These are phyloP conservation scores for Phylloporus sp. DNA, from an alignment of 768 basidiomycete genomes.

Conservation along the genomic window DNA sequence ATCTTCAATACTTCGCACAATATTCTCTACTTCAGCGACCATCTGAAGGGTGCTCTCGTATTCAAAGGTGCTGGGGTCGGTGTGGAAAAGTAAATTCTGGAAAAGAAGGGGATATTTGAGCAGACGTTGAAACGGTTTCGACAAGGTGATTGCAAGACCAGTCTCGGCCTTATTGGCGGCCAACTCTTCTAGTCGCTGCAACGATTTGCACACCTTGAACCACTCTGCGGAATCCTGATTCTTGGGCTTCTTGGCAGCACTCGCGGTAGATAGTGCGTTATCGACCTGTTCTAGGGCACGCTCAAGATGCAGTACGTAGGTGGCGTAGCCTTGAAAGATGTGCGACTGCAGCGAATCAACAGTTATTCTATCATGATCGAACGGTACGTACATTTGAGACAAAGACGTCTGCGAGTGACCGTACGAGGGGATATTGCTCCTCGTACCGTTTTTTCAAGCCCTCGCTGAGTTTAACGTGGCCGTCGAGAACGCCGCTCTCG, in stretches of 20 bases:
- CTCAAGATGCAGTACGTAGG: conserved; percentile 92
- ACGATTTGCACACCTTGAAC: conserved; percentile 68
- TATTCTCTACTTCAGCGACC: conserved; percentile 95
- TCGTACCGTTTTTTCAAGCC: conserved; percentile 89
- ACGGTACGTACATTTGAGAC: conserved; percentile 75
- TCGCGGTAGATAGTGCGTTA: conserved; percentile 60
- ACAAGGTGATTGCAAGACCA: conserved; percentile 89
- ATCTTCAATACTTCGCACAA: conserved; percentile 95
- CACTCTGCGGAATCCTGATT: conserved; percentile 79
- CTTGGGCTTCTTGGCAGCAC: conserved; percentile 69
- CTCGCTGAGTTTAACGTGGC: conserved; percentile 82
- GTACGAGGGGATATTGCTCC: conserved; percentile 91
- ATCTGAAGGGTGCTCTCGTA: conserved; percentile 95
- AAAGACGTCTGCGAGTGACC: conserved; percentile 94
- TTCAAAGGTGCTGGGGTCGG: conserved; percentile 95
- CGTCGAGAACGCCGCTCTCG: conserved; percentile 81
- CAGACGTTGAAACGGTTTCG: conserved; percentile 95
- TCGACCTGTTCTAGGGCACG: conserved; percentile 86
- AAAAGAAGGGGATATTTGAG: conserved; percentile 97
- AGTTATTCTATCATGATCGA: conserved; percentile 4
- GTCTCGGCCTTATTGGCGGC: conserved; percentile 90
- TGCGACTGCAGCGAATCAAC: conserved; percentile 59
- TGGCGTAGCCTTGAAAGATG: conserved; percentile 90
- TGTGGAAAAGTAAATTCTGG: conserved; percentile 95
- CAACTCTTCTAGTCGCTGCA: conserved; percentile 73